Base-by-base conservation (phyloP, 2,329 filamentous ascomycete species). In the Didymella sp. region DNA sequence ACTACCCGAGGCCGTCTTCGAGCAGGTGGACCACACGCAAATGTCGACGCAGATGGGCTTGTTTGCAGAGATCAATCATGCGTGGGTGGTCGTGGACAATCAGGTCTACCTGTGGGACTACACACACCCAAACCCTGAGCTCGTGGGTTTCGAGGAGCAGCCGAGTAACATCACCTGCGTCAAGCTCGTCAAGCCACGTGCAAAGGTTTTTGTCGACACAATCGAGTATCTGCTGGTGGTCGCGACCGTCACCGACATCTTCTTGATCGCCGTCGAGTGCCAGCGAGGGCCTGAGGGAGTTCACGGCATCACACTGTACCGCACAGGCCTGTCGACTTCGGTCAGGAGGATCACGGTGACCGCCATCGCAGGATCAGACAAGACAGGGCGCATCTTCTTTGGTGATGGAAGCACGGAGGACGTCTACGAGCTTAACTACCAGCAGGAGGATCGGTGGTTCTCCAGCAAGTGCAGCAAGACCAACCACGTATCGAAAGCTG, bases 61-160 rank as follows among this genome's bases (percentile, higher is more conserved):
- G 30, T 98, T 99, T 76, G 91, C 95, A 17, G 91, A 96, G 77
- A 84, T 99, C 70, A 93, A 94, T 70, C 92, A 98, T 77, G 95
- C 94, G 27, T 99, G 93, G 90, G 90, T 96, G 52, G 87, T 91
- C 22, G 95, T 99, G 73, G 95, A 99, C 79, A 97, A 96, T 78
- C 91, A 91, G 60, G 82, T 99, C 41, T 99, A 97, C 74, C 83
- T 99, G 15, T 99, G 96, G 96, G 94, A 99, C 77, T 99, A 97
- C 76, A 96, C 92, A 6, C 86, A 92, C 73, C 87, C 91, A n/a
- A 91, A 94, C 66, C 92, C 94, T 5, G 91, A 96, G 73, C 82
- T 97, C 38, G 89, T 96, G 63, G 94, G 94, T 17, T 97, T 91
- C 70, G 94, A 98, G 74, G 92, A 96, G 66, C 90, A 94, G 75